Conservation (phyloP, 495 filamentous ascomycete species). For the Aspergillus olivimuriae region DNA sequence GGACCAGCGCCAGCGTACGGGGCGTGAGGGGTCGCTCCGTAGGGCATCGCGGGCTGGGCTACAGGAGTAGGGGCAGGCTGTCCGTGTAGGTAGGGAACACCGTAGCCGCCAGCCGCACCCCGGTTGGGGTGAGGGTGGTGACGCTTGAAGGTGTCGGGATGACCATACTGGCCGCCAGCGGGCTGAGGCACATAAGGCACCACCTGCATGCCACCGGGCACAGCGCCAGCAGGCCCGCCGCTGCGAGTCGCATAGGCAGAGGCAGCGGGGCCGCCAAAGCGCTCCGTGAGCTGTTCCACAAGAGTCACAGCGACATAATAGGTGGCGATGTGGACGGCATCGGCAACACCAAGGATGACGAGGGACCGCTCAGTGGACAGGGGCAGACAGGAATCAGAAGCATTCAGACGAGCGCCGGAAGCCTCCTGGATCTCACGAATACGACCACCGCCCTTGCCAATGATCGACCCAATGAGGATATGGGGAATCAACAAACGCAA, state of each 20-base stretch:
- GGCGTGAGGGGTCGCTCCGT: conserved; percentile 60
- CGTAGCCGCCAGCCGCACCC: conserved; percentile 56
- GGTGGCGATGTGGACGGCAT: conserved; percentile 95
- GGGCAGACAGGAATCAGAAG: conserved; percentile 88
- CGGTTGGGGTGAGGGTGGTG: conserved; percentile 61
- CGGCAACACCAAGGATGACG: conserved; percentile 85
- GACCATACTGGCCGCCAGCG: conserved; percentile 83
- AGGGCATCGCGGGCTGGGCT: conserved; percentile 62
- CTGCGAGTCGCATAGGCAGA: conserved; percentile 95
- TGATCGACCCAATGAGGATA: conserved; percentile 96
- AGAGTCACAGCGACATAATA: conserved; percentile 97
- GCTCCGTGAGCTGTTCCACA: conserved; percentile 90
- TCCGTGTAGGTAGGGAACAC: conserved; percentile 65
- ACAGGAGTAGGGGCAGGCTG: conserved; percentile 56
- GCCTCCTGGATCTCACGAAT: conserved; percentile 99
- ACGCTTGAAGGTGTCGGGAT: conserved; percentile 78
- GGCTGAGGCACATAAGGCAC: conserved; percentile 92
- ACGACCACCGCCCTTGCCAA: conserved; percentile 88
- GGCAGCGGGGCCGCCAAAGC: conserved; percentile 91
- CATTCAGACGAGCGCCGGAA: conserved; percentile 92
- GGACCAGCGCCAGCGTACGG: conserved; percentile 66
- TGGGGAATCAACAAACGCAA: conserved; percentile 93
- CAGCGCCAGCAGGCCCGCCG: conserved; percentile 83
- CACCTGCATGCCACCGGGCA: conserved; percentile 96
- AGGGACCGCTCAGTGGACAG: conserved; percentile 92